Percentiles rank a stretch among this genome's conserved stretches.
Conservation (phyloP, 768 basidiomycete genomes). For the Rhodotorula toruloides region DNA sequence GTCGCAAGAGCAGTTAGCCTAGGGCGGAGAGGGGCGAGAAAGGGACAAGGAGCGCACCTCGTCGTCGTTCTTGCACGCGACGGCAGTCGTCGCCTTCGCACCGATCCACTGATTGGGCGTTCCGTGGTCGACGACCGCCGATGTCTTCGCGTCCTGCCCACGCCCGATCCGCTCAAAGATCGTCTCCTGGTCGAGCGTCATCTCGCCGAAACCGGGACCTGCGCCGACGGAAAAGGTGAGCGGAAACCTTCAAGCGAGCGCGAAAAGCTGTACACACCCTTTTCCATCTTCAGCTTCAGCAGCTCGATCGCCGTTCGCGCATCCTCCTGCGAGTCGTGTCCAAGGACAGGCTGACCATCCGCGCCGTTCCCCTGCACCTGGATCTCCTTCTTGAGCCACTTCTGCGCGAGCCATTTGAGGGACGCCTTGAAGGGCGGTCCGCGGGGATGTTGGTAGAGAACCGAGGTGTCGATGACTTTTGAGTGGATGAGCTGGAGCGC, state of each 20-base stretch:
- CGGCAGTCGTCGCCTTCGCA: conserved; percentile 67
- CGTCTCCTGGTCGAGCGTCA: conserved; percentile 73
- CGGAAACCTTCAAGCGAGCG: not conserved
- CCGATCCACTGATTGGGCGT: conserved; percentile 80
- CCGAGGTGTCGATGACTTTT: conserved; percentile 80
- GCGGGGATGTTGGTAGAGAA: conserved; percentile 85
- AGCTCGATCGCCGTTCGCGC: conserved; percentile 82
- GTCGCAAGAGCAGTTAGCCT: not conserved
- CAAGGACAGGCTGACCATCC: conserved; percentile 52
- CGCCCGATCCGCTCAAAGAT: conserved; percentile 80
- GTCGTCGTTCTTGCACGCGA: conserved; percentile 69
- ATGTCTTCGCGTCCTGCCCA: conserved; percentile 37
- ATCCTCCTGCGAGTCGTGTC: conserved; percentile 93
- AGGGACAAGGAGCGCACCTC: conserved; percentile 53
- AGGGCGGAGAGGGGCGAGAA: not conserved
- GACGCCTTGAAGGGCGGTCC: conserved; percentile 91
- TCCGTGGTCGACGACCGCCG: conserved; percentile 78
- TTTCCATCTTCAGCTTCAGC: conserved; percentile 69
- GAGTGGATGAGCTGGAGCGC: conserved; percentile 62
- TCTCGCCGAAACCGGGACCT: conserved; percentile 77
- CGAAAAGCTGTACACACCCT: conserved; percentile 52
- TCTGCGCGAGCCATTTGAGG: conserved; percentile 92
- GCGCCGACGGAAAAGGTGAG: not conserved
- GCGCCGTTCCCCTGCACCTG: conserved; percentile 50
- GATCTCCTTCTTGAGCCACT: conserved; percentile 85